These are phyloP conservation scores for Didymella keratinophila DNA, from an alignment of 2,329 filamentous ascomycete genomes.

Conservation along the genomic window DNA sequence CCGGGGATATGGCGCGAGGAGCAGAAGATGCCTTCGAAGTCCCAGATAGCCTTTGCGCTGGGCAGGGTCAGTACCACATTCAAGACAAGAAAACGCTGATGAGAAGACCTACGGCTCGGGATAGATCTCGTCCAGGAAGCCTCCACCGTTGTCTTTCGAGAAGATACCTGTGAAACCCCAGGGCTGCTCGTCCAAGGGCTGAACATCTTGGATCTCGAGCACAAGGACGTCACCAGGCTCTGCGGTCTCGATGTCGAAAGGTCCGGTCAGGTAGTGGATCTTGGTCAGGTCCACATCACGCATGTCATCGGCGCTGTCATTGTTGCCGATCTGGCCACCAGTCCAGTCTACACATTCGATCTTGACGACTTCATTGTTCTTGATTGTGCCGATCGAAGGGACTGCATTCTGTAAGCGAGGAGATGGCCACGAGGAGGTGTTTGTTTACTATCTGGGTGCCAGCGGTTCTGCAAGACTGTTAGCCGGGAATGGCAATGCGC, in stretches of 20 bases:
- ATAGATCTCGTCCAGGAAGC: constrained; percentile 87
- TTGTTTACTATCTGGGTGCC: constrained; percentile 83
- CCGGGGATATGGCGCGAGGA: constrained; percentile 76
- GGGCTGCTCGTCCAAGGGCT: constrained; percentile 82
- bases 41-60: constrained; percentile 78
- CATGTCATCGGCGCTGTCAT: constrained; percentile 88
- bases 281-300: constrained; percentile 83
- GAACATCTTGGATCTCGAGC: constrained; percentile 91
- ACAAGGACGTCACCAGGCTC: constrained; percentile 85
- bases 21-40: constrained; percentile 81
- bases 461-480: constrained; percentile 72
- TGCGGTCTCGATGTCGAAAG: constrained; percentile 85
- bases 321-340: constrained; percentile 82
- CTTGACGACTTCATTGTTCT: constrained; percentile 86
- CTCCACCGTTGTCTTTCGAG: constrained; percentile 80
- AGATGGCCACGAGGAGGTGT: background rate
- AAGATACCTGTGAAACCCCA: constrained; percentile 94
- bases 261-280: constrained; percentile 87
- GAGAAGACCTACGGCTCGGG: constrained; percentile 71
- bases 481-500: background rate
- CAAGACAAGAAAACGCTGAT: too few relatives aligned
- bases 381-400: constrained; percentile 75
- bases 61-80: background rate
- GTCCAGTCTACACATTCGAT: constrained; percentile 89
- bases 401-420: constrained; percentile 61